Conservation (phyloP, 2,329 filamentous ascomycete species). For the Magnaporthiopsis incrustans region DNA sequence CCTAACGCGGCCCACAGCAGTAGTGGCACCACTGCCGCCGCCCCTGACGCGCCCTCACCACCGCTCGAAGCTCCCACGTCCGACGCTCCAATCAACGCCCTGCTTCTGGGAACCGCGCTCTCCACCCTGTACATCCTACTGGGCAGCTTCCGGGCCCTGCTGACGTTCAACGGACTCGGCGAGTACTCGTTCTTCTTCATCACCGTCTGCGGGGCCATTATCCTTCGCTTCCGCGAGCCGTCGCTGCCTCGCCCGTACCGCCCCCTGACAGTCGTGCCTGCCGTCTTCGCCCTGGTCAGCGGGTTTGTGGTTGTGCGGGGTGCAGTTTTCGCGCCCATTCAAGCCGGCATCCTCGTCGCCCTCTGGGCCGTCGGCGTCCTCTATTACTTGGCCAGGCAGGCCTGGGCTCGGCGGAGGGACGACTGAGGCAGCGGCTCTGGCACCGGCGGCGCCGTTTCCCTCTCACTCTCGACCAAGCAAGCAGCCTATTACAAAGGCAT, state of each 20-base stretch:
- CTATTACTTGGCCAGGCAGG: neutral
- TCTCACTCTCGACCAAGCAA: neutral
- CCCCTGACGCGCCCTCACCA: constrained; percentile 10
- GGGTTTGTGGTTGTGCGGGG: constrained; percentile 52
- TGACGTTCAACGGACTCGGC: constrained; percentile 52
- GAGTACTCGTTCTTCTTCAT: constrained; percentile 59
- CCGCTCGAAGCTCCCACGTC: constrained; percentile 18
- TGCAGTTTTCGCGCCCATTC: constrained; percentile 48
- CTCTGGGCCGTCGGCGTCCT: constrained; percentile 29
- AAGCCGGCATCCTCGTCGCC: constrained; percentile 41
- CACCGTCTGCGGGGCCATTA: constrained; percentile 49
- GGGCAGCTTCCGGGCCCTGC: constrained; percentile 49
- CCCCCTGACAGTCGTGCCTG: constrained; percentile 40
- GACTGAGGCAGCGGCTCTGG: neutral
- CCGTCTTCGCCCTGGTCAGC: constrained; percentile 48
- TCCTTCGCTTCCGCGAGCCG: constrained; percentile 50
- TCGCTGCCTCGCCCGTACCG: constrained; percentile 47
- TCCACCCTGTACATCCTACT: constrained; percentile 51
- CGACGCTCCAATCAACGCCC: constrained; percentile 47
- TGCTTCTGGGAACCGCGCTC: constrained; percentile 39
- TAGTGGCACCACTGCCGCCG: constrained; percentile 16
- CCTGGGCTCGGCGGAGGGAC: neutral
- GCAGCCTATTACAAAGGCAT: too few relatives aligned
- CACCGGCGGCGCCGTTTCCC: neutral
- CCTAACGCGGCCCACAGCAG: constrained; percentile 16